Evolutionary conservation across 768 basidiomycete species (phyloP).

Genomic region (Pluteus cervinus): DNA sequence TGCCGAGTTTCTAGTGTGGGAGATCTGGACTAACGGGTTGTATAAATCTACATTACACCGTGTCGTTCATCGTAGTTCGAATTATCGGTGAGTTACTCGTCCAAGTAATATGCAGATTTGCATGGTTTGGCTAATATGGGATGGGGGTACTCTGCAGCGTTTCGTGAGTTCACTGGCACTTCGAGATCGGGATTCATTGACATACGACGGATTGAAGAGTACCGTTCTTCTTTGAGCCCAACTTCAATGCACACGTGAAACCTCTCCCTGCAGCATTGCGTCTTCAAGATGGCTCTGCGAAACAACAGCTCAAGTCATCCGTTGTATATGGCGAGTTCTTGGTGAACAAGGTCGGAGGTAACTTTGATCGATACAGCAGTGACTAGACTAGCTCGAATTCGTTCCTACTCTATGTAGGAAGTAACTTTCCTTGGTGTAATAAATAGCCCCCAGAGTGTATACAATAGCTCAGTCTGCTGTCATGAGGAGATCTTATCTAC

Average conservation of each 20-base stretch:
- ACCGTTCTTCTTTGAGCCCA: constrained; percentile 94
- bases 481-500: too few relatives aligned
- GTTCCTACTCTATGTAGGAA: too few relatives aligned
- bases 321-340: constrained; percentile 80
- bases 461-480: too few relatives aligned
- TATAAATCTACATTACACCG: constrained; percentile 87
- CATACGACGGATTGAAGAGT: constrained; percentile 38
- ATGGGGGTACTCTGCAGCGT: constrained; percentile 56
- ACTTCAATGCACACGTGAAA: constrained; percentile 63
- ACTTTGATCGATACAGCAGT: too few relatives aligned
- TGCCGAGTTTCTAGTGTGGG: constrained; percentile 61
- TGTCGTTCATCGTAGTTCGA: constrained; percentile 70
- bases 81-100: constrained; percentile 57
- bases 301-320: constrained; percentile 29
- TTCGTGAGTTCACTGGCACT: constrained; percentile 45
- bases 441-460: too few relatives aligned
- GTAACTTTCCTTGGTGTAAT: too few relatives aligned
- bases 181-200: constrained; percentile 1
- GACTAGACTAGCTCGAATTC: too few relatives aligned
- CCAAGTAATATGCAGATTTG: too few relatives aligned
- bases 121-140: too few relatives aligned
- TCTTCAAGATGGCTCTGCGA: constrained; percentile 21
- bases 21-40: constrained; percentile 83
- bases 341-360: constrained; percentile 61
- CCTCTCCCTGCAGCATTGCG: constrained; percentile 60